Evolutionary conservation across 106 monocot genomes (phyloP).

Genomic region (Chionographis japonica): DNA sequence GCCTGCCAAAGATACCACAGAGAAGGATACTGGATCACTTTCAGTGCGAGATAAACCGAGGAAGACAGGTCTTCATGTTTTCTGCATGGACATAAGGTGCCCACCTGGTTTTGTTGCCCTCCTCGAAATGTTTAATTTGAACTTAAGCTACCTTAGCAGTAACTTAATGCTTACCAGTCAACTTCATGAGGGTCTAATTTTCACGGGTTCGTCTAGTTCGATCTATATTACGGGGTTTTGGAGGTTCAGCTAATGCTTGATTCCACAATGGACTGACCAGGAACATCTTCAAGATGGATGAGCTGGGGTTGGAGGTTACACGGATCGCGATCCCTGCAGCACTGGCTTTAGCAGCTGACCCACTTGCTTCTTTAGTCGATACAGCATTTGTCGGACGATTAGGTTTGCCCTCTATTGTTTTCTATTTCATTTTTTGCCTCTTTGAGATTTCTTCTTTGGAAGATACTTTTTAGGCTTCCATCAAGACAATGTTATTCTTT

Average conservation of each 20-base stretch:
- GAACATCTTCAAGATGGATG: constrained; percentile 65
- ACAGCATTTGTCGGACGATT: constrained; percentile 84
- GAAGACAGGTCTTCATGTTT: constrained; percentile 42
- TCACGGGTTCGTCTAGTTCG: too few relatives aligned
- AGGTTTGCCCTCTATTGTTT: constrained; percentile 32
- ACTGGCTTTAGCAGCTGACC: constrained; percentile 87
- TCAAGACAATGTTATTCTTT: too few relatives aligned
- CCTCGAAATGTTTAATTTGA: background rate
- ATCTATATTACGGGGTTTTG: background rate
- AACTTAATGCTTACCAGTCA: background rate
- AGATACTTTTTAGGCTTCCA: background rate
- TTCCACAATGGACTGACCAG: constrained; percentile 19
- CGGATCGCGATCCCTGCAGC: constrained; percentile 78
- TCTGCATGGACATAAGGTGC: constrained; percentile 55
- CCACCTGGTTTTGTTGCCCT: background rate
- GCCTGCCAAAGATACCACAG: background rate
- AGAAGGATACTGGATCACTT: background rate
- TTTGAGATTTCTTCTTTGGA: background rate
- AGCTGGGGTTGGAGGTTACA: constrained; percentile 68
- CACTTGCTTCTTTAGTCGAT: constrained; percentile 86
- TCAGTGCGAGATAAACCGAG: constrained; percentile 3
- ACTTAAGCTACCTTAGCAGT: background rate
- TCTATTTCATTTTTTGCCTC: background rate
- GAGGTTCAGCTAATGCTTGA: background rate
- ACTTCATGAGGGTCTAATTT: background rate